These are phyloP conservation scores for Boechera retrofracta DNA, from an alignment of 345 rosid species.

Conservation along the genomic window DNA sequence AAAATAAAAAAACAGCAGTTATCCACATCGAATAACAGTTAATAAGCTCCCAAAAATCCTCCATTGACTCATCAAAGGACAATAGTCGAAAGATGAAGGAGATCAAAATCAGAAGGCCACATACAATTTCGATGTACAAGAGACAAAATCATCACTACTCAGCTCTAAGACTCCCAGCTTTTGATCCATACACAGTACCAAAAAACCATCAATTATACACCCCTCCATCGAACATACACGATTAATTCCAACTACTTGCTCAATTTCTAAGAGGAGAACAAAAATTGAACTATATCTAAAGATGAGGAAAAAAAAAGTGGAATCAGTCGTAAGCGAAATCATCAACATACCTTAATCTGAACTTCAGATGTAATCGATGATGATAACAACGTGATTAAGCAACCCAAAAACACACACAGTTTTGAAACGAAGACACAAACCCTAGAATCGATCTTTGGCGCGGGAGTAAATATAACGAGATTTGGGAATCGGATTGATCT, in stretches of 20 bases:
- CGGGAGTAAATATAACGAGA: slow-evolving; percentile 34
- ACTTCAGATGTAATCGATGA: slow-evolving; percentile 44
- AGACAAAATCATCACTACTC: slow-evolving; percentile 24
- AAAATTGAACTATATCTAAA: slow-evolving; percentile 2
- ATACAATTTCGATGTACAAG: slow-evolving; percentile 1
- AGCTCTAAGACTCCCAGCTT: slow-evolving; percentile 2
- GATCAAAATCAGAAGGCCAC: slow-evolving; percentile 19
- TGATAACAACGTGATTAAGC: slow-evolving; percentile 22
- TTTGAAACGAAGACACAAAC: slow-evolving; percentile 11
- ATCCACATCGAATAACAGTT: slow-evolving; percentile 1
- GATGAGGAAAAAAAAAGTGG: not conserved
- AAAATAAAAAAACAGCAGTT: not conserved
- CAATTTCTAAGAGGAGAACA: slow-evolving; percentile 9
- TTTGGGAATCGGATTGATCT: slow-evolving; percentile 43
- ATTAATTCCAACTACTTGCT: slow-evolving; percentile 18
- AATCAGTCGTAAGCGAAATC: slow-evolving; percentile 17
- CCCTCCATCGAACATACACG: not conserved
- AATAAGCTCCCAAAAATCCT: slow-evolving; percentile 10
- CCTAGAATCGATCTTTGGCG: slow-evolving; percentile 42
- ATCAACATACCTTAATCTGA: slow-evolving; percentile 36
- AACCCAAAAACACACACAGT: not conserved
- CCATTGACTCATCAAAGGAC: not conserved
- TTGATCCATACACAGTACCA: slow-evolving; percentile 34
- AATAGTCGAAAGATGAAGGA: slow-evolving; percentile 5
- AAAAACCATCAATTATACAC: not conserved